Evolutionary conservation across 2,329 filamentous ascomycete genomes (phyloP).

Genomic region (Talaromyces sp.): DNA sequence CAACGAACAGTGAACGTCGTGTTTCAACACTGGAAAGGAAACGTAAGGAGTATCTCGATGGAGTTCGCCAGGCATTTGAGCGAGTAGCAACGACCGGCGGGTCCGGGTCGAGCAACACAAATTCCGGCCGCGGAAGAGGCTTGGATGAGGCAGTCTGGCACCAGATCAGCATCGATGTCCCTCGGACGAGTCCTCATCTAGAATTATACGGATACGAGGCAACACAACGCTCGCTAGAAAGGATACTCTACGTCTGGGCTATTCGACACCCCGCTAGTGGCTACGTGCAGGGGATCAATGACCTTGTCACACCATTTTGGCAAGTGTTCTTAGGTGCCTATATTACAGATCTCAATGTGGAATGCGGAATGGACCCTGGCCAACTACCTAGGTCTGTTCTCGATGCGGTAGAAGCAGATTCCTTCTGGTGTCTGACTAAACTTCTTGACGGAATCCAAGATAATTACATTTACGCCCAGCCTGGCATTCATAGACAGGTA

Average conservation of each 20-base stretch:
- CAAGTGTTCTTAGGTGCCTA: conserved; percentile 94
- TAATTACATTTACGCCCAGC: conserved; percentile 97
- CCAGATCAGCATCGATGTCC: conserved; percentile 97
- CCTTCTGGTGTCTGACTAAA: conserved; percentile 98
- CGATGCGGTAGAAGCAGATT: conserved; percentile 94
- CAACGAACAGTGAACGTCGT: conserved; percentile 90
- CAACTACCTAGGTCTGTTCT: conserved; percentile 85
- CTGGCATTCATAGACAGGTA: conserved; percentile 92
- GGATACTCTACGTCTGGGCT: conserved; percentile 95
- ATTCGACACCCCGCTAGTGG: conserved; percentile 95
- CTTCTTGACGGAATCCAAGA: conserved; percentile 98
- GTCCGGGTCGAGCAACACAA: conserved; percentile 35
- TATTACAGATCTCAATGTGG: conserved; percentile 88
- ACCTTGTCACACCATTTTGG: conserved; percentile 95
- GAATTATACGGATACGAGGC: conserved; percentile 94
- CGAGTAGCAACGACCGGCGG: conserved; percentile 41
- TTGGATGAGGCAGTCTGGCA: conserved; percentile 98
- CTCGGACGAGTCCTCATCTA: conserved; percentile 91
- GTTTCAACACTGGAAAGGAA: conserved; percentile 89
- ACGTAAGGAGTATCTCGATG: conserved; percentile 92
- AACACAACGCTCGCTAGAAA: conserved; percentile 87
- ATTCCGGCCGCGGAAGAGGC: conserved; percentile 59
- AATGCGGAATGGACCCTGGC: conserved; percentile 92
- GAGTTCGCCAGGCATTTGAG: conserved; percentile 66
- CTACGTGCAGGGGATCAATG: conserved; percentile 98